Conservation (phyloP, 768 basidiomycete species). For the Pleurotus giganteus region DNA sequence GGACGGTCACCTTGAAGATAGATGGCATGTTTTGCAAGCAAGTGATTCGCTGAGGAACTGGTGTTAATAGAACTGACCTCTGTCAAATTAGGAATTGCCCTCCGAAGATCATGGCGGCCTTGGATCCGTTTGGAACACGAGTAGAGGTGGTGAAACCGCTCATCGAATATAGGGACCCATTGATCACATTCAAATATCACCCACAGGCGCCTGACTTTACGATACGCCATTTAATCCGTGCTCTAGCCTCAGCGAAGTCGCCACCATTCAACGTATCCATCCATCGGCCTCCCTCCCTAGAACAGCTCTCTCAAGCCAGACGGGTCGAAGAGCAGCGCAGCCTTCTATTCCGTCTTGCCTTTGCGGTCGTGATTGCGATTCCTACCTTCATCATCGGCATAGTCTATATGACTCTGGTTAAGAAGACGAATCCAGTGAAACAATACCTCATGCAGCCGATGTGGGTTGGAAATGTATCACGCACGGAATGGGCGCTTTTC, state of each 20-base stretch:
- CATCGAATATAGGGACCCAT: slow-evolving; percentile 36
- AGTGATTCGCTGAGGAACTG: slow-evolving; percentile 19
- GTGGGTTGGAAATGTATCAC: slow-evolving; percentile 61
- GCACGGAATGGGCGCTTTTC: slow-evolving; percentile 64
- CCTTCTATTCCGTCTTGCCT: slow-evolving; percentile 52
- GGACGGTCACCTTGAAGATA: slow-evolving; percentile 53
- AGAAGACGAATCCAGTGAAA: slow-evolving; percentile 40
- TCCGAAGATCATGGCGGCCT: slow-evolving; percentile 39
- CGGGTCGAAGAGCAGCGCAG: slow-evolving; percentile 54
- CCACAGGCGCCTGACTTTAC: slow-evolving; percentile 55
- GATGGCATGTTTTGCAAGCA: slow-evolving; percentile 66
- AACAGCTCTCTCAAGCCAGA: slow-evolving; percentile 55
- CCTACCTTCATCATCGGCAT: slow-evolving; percentile 80
- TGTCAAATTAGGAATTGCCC: slow-evolving; percentile 48
- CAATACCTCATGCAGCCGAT: slow-evolving; percentile 54
- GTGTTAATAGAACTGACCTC: not conserved
- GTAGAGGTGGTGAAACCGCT: slow-evolving; percentile 41
- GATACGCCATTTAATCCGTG: slow-evolving; percentile 58
- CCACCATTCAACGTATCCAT: slow-evolving; percentile 44
- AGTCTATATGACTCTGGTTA: slow-evolving; percentile 71
- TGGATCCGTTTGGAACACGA: slow-evolving; percentile 31
- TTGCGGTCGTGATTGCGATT: slow-evolving; percentile 63
- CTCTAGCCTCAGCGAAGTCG: slow-evolving; percentile 38
- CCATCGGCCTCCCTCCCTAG: slow-evolving; percentile 53
- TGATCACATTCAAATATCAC: slow-evolving; percentile 49